These are phyloP conservation scores for Glycyrrhiza uralensis DNA, from an alignment of 306 rosid genomes.

Conservation along the genomic window DNA sequence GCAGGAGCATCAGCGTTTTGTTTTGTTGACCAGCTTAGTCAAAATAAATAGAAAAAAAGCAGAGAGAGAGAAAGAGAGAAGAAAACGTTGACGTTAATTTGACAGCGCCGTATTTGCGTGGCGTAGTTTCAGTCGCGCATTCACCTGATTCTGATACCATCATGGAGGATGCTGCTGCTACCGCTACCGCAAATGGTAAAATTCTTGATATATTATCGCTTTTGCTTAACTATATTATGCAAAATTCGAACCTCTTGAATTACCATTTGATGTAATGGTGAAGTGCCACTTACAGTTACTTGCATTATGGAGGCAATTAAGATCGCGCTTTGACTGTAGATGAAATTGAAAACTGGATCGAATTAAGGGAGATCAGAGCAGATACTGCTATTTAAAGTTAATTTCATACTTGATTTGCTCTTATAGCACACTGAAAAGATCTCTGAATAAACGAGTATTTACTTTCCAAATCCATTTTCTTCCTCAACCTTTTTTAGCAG, in stretches of 20 bases:
- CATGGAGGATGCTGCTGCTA: conserved; percentile 43
- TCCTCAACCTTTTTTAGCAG: background rate
- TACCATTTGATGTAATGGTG: background rate
- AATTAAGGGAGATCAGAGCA: background rate
- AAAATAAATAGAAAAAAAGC: no score
- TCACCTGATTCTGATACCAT: background rate
- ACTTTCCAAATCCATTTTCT: background rate
- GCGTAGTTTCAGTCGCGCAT: background rate
- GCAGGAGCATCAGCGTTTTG: no score
- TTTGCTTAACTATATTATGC: background rate
- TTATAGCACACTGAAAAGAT: background rate
- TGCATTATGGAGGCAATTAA: background rate
- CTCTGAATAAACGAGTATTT: background rate
- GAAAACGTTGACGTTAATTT: no score
- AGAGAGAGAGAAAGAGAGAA: no score
- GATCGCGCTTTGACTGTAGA: background rate
- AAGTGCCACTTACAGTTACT: background rate
- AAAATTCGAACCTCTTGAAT: background rate
- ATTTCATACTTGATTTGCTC: background rate
- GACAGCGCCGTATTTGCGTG: background rate
- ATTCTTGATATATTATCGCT: background rate
- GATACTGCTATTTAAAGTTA: no score
- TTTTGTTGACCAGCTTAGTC: no score
- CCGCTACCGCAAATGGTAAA: conserved; percentile 38
- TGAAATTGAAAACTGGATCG: background rate